Evolutionary conservation across 306 rosid species (phyloP), one percentile per base, ranked within the genome.

Genomic region (Erythrophleum fordii): DNA sequence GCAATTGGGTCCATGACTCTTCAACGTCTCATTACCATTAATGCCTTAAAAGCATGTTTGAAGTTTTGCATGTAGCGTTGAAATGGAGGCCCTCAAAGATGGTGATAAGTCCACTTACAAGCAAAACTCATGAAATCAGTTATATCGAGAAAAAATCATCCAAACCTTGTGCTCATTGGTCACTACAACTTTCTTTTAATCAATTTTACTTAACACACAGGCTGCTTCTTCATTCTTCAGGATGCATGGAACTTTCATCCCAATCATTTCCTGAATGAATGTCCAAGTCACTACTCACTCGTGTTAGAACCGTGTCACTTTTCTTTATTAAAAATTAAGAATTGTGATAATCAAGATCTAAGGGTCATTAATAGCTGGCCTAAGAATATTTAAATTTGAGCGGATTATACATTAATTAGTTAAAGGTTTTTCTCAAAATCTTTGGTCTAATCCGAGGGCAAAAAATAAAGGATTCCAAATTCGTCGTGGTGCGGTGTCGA

Each of bases 61-160:
- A 66, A 65, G 56, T 60, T 69, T 39, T 46, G 68, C 55, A 39
- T 52, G 11, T 18, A n/a, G 22, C 35, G 58, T 49, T 80, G 66
- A 72, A 51, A 48, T n/a, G 75, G 67, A 69, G 71, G 59, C 45
- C 59, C 48, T 49, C 22, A 49, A 13, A 26, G 59, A 13, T 5
- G 22, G 31, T 23, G 53, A 59, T 16, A n/a, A 53, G 39, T 73
- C 25, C 49, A 60, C 28, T 34, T 26, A 25, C 28, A 16, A 23
- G 35, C 48, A 34, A 83, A 82, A 41, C 59, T 69, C 60, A 58
- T 79, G 77, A 73, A 67, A 26, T n/a, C 77, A 56, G 42, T 55
- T 55, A 55, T 29, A 23, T 77, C 75, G 39, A 0, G 58, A 14
- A 28, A 67, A 22, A 23, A 66, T 53, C 69, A 52, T 49, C 11